phyloP scores from a whole-genome alignment of 345 rosid genomes.

The Laguncularia racemosa region DNA sequence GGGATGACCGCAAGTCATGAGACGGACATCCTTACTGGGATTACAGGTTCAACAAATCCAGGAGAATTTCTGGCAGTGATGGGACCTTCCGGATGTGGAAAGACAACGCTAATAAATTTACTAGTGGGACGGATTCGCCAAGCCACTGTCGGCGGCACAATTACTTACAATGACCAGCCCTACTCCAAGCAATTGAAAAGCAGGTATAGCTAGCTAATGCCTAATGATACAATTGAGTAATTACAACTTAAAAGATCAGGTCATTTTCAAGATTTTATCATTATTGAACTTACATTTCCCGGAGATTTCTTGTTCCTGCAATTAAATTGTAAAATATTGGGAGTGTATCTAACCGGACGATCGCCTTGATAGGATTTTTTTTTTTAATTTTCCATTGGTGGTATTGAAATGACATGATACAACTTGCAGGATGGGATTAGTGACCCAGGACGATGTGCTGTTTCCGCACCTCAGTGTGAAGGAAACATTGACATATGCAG shows the following conservation, averaged over 20 bases:
- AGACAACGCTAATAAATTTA: slow-evolving; percentile 75
- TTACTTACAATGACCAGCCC: slow-evolving; percentile 75
- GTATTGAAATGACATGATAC: slow-evolving; percentile 2
- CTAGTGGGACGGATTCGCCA: slow-evolving; percentile 66
- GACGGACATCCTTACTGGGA: slow-evolving; percentile 71
- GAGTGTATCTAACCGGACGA: no score
- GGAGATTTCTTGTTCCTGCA: no score
- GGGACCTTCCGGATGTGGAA: slow-evolving; percentile 99
- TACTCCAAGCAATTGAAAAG: slow-evolving; percentile 80
- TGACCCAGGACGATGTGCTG: slow-evolving; percentile 91
- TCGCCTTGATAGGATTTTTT: no score
- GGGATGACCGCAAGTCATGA: slow-evolving; percentile 48
- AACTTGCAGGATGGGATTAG: slow-evolving; percentile 82
- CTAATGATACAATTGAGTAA: no score
- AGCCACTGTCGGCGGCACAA: slow-evolving; percentile 43
- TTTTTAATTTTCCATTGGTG: no score
- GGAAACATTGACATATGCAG: slow-evolving; percentile 86
- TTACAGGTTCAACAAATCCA: slow-evolving; percentile 66
- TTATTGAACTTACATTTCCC: no score
- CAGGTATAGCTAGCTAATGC: slow-evolving; percentile 41
- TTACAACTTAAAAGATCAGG: no score
- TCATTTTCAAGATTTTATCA: no score
- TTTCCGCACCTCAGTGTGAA: slow-evolving; percentile 93
- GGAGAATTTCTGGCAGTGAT: slow-evolving; percentile 94
- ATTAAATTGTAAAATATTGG: no score